Conservation (phyloP, 179 eudicot species). For the Silene vulgaris region DNA sequence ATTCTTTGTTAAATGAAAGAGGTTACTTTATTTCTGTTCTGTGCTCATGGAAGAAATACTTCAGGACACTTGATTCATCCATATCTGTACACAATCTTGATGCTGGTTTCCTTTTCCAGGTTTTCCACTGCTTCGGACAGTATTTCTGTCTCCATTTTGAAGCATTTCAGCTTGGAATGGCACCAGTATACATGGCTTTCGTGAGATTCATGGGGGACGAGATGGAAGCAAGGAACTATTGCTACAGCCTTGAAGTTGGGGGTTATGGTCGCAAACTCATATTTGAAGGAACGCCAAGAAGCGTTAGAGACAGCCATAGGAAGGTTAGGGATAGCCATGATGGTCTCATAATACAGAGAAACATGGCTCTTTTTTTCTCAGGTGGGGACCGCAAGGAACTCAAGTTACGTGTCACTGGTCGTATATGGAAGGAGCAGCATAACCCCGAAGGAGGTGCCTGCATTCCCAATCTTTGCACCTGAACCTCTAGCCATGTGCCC, state of each 20-base stretch:
- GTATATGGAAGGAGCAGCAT: slow-evolving; percentile 60
- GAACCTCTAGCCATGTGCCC: slow-evolving; percentile 12
- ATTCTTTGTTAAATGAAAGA: not conserved
- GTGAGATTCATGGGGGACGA: slow-evolving; percentile 85
- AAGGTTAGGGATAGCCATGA: slow-evolving; percentile 63
- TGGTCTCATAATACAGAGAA: slow-evolving; percentile 67
- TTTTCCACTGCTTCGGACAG: slow-evolving; percentile 68
- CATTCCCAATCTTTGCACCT: slow-evolving; percentile 60
- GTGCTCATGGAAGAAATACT: not conserved
- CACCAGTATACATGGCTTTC: slow-evolving; percentile 68
- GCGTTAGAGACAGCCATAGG: slow-evolving; percentile 54
- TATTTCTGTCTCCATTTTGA: slow-evolving; percentile 74
- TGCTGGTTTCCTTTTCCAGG: slow-evolving; percentile 31
- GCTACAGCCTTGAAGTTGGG: slow-evolving; percentile 60
- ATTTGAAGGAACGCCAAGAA: slow-evolving; percentile 65
- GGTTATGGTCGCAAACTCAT: slow-evolving; percentile 52
- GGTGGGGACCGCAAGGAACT: slow-evolving; percentile 61
- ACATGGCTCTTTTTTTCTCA: slow-evolving; percentile 72
- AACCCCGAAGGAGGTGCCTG: slow-evolving; percentile 49
- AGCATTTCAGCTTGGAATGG: slow-evolving; percentile 78
- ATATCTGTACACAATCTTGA: not conserved
- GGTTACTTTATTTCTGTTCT: not conserved
- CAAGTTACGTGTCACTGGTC: slow-evolving; percentile 53
- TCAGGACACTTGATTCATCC: not conserved
- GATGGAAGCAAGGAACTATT: slow-evolving; percentile 57